These are phyloP conservation scores for Cordyceps militaris DNA, from an alignment of 2,329 filamentous ascomycete genomes.

Conservation along the genomic window DNA sequence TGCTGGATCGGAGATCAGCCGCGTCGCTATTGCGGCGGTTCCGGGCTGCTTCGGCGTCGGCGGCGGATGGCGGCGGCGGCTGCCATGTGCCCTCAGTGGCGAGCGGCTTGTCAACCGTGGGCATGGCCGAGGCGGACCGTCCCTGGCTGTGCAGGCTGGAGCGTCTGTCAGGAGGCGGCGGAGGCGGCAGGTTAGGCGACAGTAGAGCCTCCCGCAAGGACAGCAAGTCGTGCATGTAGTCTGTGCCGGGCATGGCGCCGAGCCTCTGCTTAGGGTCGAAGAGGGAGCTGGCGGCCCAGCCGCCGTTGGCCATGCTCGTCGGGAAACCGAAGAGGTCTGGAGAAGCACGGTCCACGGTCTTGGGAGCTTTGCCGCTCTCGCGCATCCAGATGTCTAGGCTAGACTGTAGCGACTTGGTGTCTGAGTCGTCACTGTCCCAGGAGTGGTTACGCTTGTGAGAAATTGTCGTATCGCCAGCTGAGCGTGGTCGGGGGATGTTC, in stretches of 20 bases:
- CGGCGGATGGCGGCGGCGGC: slow-evolving; percentile 14
- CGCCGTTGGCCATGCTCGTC: slow-evolving; percentile 24
- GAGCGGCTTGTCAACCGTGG: slow-evolving; percentile 12
- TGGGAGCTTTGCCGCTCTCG: slow-evolving; percentile 39
- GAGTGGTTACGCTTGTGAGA: slow-evolving; percentile 33
- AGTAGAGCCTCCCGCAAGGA: slow-evolving; percentile 34
- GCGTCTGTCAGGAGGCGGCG: slow-evolving; percentile 43
- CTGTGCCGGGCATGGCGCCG: slow-evolving; percentile 24
- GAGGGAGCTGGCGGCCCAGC: slow-evolving; percentile 43
- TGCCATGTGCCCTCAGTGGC: slow-evolving; percentile 13
- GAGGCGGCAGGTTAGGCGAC: slow-evolving; percentile 33
- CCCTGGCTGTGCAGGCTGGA: slow-evolving; percentile 47
- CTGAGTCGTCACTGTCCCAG: slow-evolving; percentile 39
- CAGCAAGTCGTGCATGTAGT: slow-evolving; percentile 41
- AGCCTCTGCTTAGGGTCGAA: slow-evolving; percentile 31
- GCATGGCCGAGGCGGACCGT: slow-evolving; percentile 24
- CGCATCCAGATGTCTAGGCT: slow-evolving; percentile 53
- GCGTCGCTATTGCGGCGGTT: slow-evolving; percentile 14
- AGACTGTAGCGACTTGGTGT: slow-evolving; percentile 37
- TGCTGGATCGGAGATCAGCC: slow-evolving; percentile 1
- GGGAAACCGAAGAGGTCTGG: slow-evolving; percentile 52
- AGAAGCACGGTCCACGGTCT: slow-evolving; percentile 28
- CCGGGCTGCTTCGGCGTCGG: slow-evolving; percentile 14
- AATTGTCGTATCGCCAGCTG: slow-evolving; percentile 39
- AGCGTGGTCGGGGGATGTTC: slow-evolving; percentile 36